phyloP scores from a whole-genome alignment of 2,329 filamentous ascomycete genomes.

The Talaromyces sp. region DNA sequence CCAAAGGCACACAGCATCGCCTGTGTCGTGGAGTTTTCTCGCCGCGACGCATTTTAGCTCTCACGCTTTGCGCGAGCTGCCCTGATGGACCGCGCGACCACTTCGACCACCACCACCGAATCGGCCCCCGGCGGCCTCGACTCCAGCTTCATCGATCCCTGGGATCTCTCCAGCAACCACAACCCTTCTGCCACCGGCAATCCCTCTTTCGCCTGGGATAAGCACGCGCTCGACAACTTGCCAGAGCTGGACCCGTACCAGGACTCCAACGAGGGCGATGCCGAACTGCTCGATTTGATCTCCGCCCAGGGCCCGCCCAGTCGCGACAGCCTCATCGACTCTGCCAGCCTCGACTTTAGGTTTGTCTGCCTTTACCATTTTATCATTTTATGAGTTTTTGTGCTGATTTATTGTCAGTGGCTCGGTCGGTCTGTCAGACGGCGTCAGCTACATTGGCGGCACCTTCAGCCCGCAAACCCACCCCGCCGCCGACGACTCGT shows the following conservation, averaged over 20 bases:
- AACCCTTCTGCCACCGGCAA: slow-evolving; percentile 23
- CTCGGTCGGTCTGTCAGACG: slow-evolving; percentile 26
- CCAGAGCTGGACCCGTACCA: slow-evolving; percentile 36
- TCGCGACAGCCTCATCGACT: slow-evolving; percentile 18
- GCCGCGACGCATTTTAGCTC: neutral
- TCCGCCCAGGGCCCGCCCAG: slow-evolving; percentile 25
- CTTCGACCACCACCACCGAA: slow-evolving; percentile 4
- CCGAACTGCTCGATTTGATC: slow-evolving; percentile 30
- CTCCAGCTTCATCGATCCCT: slow-evolving; percentile 34
- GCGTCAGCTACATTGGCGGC: slow-evolving; percentile 26
- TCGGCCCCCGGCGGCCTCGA: slow-evolving; percentile 34
- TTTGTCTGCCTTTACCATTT: slow-evolving; percentile 13
- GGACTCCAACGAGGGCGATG: slow-evolving; percentile 33
- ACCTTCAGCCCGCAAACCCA: slow-evolving; percentile 34
- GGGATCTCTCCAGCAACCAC: slow-evolving; percentile 22
- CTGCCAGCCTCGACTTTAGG: slow-evolving; percentile 23
- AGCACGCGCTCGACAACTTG: slow-evolving; percentile 29
- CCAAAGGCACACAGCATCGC: slow-evolving; percentile 3
- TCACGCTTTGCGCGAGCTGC: slow-evolving; percentile 7
- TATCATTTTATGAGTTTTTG: neutral
- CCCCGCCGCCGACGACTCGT: slow-evolving; percentile 33
- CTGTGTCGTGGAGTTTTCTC: slow-evolving; percentile 1
- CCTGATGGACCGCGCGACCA: slow-evolving; percentile 34
- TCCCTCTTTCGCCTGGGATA: slow-evolving; percentile 32
- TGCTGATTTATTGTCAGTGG: slow-evolving; percentile 20